Conservation (phyloP, 306 rosid genomes). For the Hippophae gyantsensis region DNA sequence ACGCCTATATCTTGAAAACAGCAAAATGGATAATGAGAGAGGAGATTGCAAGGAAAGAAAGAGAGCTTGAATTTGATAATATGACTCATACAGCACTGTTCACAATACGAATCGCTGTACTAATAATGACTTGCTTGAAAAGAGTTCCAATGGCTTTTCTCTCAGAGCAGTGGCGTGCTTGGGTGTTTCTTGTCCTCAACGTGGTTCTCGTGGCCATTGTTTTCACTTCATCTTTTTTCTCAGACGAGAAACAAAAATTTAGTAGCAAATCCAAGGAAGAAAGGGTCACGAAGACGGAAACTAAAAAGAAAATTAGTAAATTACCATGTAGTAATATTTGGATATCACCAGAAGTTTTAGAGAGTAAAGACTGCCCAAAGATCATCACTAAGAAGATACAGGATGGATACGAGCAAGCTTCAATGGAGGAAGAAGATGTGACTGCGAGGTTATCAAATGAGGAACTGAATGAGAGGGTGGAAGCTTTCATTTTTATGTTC, state of each 20-base stretch:
- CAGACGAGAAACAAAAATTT: slow-evolving; percentile 9
- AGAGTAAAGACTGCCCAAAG: slow-evolving; percentile 1
- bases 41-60: slow-evolving; percentile 29
- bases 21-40: slow-evolving; percentile 44
- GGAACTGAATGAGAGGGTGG: slow-evolving; percentile 83
- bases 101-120: slow-evolving; percentile 53
- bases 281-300: slow-evolving; percentile 16
- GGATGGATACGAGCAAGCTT: slow-evolving; percentile 13
- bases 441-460: slow-evolving; percentile 52
- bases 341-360: slow-evolving; percentile 15
- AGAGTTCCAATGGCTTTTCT: slow-evolving; percentile 32
- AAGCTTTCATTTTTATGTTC: slow-evolving; percentile 90
- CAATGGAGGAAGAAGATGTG: slow-evolving; percentile 20
- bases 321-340: neutral
- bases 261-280: slow-evolving; percentile 7
- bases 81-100: slow-evolving; percentile 30
- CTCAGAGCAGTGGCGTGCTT: slow-evolving; percentile 73
- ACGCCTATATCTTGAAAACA: neutral
- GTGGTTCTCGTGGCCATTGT: slow-evolving; percentile 66
- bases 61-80: slow-evolving; percentile 36
- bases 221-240: slow-evolving; percentile 39
- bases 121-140: slow-evolving; percentile 66
- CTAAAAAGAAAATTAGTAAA: slow-evolving; percentile 13
- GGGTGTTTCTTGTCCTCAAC: slow-evolving; percentile 74
- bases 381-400: neutral